These are phyloP conservation scores for Dissophora ornata DNA, from an alignment of 192 early-diverging fungal genomes.

Conservation along the genomic window DNA sequence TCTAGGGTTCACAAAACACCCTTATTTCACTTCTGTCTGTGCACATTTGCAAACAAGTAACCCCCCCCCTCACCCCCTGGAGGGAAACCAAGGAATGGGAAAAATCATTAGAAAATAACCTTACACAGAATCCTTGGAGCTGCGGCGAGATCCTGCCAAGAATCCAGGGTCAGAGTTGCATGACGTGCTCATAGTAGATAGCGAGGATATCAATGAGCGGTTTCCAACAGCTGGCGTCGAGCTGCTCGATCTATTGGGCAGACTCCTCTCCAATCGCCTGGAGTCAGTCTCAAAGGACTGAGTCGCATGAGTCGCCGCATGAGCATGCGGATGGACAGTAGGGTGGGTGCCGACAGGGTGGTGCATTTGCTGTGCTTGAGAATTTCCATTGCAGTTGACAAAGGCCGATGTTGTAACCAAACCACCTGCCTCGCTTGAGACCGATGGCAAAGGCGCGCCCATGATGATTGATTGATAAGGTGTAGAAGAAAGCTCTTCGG, in stretches of 20 bases:
- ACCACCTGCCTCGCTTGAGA: not conserved
- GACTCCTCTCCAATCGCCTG: conserved; percentile 13
- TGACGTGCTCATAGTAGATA: conserved; percentile 12
- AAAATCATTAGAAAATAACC: not conserved
- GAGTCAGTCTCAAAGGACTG: conserved; percentile 25
- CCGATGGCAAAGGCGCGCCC: not conserved
- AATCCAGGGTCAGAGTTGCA: conserved; percentile 25
- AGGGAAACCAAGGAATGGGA: not conserved
- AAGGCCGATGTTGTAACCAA: not conserved
- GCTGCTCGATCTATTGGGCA: conserved; percentile 3
- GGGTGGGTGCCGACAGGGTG: conserved; percentile 2
- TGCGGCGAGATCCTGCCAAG: conserved; percentile 23
- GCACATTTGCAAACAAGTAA: not conserved
- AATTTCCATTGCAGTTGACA: not conserved
- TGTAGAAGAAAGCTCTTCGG: not conserved
- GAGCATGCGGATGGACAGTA: not conserved
- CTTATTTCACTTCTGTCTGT: not conserved
- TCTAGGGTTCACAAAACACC: not conserved
- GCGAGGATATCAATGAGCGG: conserved; percentile 2
- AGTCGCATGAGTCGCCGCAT: not conserved
- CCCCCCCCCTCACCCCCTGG: no score
- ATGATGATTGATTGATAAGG: not conserved
- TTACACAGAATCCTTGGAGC: conserved; percentile 53
- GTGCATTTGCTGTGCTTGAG: not conserved
- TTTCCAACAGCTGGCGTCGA: not conserved